Evolutionary conservation across 1,284 basidiomycete genomes (phyloP), one percentile per base, ranked within the genome.

Genomic region (Cutaneotrichosporon arboriforme): DNA sequence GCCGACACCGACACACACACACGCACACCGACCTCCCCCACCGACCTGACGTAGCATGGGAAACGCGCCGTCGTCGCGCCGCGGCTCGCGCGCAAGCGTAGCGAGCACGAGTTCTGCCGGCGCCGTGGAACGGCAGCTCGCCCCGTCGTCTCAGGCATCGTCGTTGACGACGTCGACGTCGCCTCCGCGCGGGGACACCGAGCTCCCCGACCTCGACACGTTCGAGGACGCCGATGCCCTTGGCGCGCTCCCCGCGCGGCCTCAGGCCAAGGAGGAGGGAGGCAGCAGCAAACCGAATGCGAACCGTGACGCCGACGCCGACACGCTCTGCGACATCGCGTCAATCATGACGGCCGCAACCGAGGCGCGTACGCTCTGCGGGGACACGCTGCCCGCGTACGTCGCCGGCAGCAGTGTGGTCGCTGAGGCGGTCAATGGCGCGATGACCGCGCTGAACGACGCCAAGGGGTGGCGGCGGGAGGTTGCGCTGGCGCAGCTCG

Each of bases 401-500:
- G 43, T 18, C 12, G 33, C 33, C 5, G 43, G 43, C 33, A 21
- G 18, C 18, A 21, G 17, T n/a, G 18, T 35, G 13, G 43, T 45
- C 13, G 33, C 43, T 4, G 8, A 17, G 3, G 43, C 43, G 7
- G 43, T 45, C 3, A 18, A 20, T 13, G 18, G 8, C 5, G 49
- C 49, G 17, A 44, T 51, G 49, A 35, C 23, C 10, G 49, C 23
- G 22, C 49, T 51, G 36, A 51, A 44, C 49, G 35, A 51, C 37
- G 31, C 34, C 10, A 52, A 52, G 33, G 50, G 50, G 31, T 52
- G 50, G 50, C 14, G 41, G 15, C 26, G 31, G 4, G 36, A 45
- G 18, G 50, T 46, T 10, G 50, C 50, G 26, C 37, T 40, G 15
- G 37, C 37, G 26, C 50, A 52, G 44, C 50, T 52, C 37, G 50